phyloP scores from a whole-genome alignment of 768 basidiomycete genomes.

The Steccherinum ochraceum region DNA sequence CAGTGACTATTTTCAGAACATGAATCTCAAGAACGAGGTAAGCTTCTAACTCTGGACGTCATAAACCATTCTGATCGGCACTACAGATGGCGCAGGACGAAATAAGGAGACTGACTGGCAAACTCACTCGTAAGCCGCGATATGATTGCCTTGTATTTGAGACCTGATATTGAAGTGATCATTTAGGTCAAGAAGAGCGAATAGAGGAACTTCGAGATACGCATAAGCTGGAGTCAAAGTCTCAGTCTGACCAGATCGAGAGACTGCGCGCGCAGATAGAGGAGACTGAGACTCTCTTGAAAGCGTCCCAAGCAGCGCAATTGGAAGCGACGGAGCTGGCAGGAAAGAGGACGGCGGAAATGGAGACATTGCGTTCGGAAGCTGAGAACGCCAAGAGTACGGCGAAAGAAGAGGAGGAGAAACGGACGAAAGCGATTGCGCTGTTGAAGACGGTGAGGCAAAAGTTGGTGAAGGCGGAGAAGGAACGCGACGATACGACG shows the following conservation, averaged over 20 bases:
- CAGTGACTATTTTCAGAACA: slow-evolving; percentile 64
- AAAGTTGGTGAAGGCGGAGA: slow-evolving; percentile 95
- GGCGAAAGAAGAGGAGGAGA: slow-evolving; percentile 95
- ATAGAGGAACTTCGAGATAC: slow-evolving; percentile 82
- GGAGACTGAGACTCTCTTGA: slow-evolving; percentile 65
- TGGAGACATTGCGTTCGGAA: slow-evolving; percentile 57
- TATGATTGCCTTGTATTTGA: not conserved
- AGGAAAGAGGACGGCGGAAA: slow-evolving; percentile 45
- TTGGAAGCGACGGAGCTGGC: slow-evolving; percentile 43
- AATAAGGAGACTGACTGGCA: slow-evolving; percentile 64
- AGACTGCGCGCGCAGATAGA: slow-evolving; percentile 59
- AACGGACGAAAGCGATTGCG: slow-evolving; percentile 88
- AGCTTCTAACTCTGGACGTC: slow-evolving; percentile 15
- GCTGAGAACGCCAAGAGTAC: slow-evolving; percentile 49
- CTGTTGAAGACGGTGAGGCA: slow-evolving; percentile 92
- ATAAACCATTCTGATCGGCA: not conserved
- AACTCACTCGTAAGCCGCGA: slow-evolving; percentile 56
- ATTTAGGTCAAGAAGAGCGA: slow-evolving; percentile 76
- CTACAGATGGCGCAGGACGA: slow-evolving; percentile 68
- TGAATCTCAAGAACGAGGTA: slow-evolving; percentile 68
- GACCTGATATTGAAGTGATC: not conserved
- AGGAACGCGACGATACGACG: slow-evolving; percentile 77
- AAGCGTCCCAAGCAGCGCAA: slow-evolving; percentile 46
- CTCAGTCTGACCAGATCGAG: slow-evolving; percentile 70
- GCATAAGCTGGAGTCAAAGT: slow-evolving; percentile 73